Evolutionary conservation across 495 filamentous ascomycete species (phyloP), one percentile per base, ranked within the genome.

Genomic region (Lindgomyces ingoldianus): DNA sequence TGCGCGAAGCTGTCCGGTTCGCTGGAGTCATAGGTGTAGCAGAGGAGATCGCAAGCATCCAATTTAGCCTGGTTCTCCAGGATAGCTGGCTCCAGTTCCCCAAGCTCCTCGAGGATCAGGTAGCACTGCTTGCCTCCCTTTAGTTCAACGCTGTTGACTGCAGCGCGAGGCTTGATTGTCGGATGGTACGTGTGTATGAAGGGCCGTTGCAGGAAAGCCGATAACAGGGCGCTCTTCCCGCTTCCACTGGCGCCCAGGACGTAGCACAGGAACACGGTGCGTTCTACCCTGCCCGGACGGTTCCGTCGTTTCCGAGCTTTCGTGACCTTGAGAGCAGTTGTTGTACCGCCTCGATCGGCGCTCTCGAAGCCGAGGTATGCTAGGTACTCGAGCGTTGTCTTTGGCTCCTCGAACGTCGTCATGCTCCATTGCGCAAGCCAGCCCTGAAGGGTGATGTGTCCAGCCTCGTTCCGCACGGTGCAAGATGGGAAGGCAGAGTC

Each of bases 351-450:
- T 61, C 81, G 80, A 48, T 77, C 73, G 0, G 79, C 69, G 10
- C 81, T 81, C 67, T 91, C 90, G 71, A 96, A 98, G 10, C 94
- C 94, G 1, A 98, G 84, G 70, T 96, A 98, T 6, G 94, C 95
- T 10, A 98, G 83, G 71, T 98, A 98, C 64, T 93, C 90, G 1
- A 98, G 78, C 0, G 94, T 98, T 0, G 91, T 98, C 72, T 91
- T 93, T 16, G 95, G 93, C 29, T 94, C 91, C 51, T 92, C 84
- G 70, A 98, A 98, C 1, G 94, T 98, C 0, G 95, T 98, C 94
- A 98, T 98, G 75, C 91, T 96, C 94, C 94, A 98, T 67, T 98
- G 94, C 3, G 94, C 95, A 18, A 98, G 83, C 94, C 94, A 98
- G 3, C 94, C 94, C 75, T 98, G 94, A 1, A 98, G 82, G 2